Evolutionary conservation across 345 rosid genomes (phyloP).

Genomic region (Leavenworthia alabamica): DNA sequence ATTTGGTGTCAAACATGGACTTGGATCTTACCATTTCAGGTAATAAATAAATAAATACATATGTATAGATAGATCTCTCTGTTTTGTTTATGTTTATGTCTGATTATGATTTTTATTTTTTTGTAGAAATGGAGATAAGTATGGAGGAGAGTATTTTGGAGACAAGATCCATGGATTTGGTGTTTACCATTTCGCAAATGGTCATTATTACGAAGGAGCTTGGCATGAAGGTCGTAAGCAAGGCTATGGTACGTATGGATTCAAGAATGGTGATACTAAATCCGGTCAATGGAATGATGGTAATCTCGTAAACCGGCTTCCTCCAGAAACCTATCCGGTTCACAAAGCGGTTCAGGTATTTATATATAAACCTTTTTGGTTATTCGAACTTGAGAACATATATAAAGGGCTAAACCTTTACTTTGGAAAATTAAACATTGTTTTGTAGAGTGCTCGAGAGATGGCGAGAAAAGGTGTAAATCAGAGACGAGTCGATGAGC

Average conservation of each 20-base stretch:
- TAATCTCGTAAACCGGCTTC: conserved; percentile 39
- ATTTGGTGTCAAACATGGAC: conserved; percentile 85
- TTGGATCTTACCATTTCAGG: conserved; percentile 93
- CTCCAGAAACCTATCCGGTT: conserved; percentile 41
- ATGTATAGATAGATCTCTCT: not conserved
- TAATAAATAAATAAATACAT: not conserved
- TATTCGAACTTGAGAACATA: not conserved
- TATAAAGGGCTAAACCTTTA: not conserved
- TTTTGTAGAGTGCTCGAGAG: conserved; percentile 62
- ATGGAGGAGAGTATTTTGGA: conserved; percentile 87
- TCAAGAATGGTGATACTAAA: conserved; percentile 57
- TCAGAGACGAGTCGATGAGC: conserved; percentile 55
- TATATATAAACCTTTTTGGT: conserved; percentile 21
- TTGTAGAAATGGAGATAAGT: conserved; percentile 81
- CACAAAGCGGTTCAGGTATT: conserved; percentile 55
- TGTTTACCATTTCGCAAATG: conserved; percentile 76
- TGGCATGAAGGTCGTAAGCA: conserved; percentile 97
- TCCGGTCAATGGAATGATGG: conserved; percentile 86
- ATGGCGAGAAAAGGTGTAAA: conserved; percentile 51
- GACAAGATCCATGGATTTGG: conserved; percentile 95
- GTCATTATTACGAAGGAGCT: conserved; percentile 89
- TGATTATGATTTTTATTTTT: not conserved
- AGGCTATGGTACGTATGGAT: conserved; percentile 77
- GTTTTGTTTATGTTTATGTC: not conserved
- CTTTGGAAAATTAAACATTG: not conserved